A percentile compares a stretch with the other conserved stretches of the same genome.
Conservation (phyloP, 345 rosid species). For the Acer campestre region DNA sequence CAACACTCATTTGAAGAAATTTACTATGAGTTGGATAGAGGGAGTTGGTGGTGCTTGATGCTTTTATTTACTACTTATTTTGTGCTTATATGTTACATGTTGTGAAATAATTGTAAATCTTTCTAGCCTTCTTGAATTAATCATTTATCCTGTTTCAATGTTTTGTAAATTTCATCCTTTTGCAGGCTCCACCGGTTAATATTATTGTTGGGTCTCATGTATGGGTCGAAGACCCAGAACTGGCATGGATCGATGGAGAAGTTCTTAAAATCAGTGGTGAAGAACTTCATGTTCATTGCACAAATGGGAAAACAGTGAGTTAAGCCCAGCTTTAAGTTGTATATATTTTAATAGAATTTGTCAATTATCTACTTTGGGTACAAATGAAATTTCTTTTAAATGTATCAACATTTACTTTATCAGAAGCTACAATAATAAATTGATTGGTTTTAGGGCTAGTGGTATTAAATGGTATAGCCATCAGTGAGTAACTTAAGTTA, state of each 20-base stretch:
- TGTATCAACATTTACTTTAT: constrained; percentile 8
- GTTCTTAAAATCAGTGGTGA: constrained; percentile 73
- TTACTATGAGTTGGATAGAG: neutral
- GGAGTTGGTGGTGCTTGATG: neutral
- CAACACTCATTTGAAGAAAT: neutral
- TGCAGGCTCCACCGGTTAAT: constrained; percentile 81
- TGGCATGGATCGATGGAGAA: constrained; percentile 96
- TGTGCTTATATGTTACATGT: neutral
- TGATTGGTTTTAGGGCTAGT: constrained; percentile 8
- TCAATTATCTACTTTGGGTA: constrained; percentile 8
- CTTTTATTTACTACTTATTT: neutral
- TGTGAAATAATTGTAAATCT: neutral
- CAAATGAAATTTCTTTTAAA: constrained; percentile 15
- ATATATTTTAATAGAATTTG: constrained; percentile 10
- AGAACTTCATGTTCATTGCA: constrained; percentile 67
- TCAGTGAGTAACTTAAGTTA: constrained; percentile 8
- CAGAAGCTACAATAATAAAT: neutral
- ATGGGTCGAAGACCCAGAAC: constrained; percentile 83
- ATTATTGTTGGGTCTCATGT: constrained; percentile 96
- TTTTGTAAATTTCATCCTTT: constrained; percentile 12
- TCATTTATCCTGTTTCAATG: neutral
- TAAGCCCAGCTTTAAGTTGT: constrained; percentile 15
- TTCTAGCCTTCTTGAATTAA: neutral
- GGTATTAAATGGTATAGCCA: neutral
- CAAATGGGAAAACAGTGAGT: constrained; percentile 81